Conservation (phyloP, 192 early-diverging fungal genomes). For the Coemansia sp. region DNA sequence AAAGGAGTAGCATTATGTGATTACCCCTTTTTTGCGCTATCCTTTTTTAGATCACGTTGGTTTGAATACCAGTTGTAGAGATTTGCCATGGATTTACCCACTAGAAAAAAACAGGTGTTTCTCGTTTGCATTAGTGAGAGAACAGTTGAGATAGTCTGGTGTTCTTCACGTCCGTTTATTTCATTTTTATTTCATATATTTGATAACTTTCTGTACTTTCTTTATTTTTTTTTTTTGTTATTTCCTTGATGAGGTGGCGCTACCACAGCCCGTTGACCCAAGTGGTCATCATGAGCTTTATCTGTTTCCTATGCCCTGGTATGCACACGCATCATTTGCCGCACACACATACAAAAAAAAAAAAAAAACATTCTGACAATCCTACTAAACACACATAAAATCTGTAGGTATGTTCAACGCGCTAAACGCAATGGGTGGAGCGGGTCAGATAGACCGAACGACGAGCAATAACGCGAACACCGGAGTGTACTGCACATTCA, state of each 20-base stretch:
- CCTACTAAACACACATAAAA: neutral
- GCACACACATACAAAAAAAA: neutral
- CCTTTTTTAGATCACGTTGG: too few relatives aligned
- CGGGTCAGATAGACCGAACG: conserved; percentile 57
- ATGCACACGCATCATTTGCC: neutral
- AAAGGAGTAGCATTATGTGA: too few relatives aligned
- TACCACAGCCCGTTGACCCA: conserved; percentile 62
- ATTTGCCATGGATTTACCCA: neutral
- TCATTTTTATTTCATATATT: neutral
- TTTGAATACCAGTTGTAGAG: neutral
- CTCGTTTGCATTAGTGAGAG: neutral
- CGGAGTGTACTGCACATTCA: conserved; percentile 69
- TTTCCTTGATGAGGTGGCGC: conserved; percentile 11
- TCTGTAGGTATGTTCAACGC: conserved; percentile 67
- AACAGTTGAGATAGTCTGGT: neutral
- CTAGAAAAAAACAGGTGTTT: neutral
- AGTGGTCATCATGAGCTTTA: conserved; percentile 65
- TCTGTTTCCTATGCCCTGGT: conserved; percentile 70
- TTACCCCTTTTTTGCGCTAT: too few relatives aligned
- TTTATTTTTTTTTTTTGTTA: neutral
- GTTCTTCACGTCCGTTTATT: neutral
- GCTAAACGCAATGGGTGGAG: conserved; percentile 38
- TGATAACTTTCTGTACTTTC: neutral
- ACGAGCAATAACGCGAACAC: conserved; percentile 64
- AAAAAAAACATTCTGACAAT: too few relatives aligned